A percentile compares a stretch with the other conserved stretches of the same genome.
phyloP scores from a whole-genome alignment of 257 asterid species.

The Apocynum venetum region DNA sequence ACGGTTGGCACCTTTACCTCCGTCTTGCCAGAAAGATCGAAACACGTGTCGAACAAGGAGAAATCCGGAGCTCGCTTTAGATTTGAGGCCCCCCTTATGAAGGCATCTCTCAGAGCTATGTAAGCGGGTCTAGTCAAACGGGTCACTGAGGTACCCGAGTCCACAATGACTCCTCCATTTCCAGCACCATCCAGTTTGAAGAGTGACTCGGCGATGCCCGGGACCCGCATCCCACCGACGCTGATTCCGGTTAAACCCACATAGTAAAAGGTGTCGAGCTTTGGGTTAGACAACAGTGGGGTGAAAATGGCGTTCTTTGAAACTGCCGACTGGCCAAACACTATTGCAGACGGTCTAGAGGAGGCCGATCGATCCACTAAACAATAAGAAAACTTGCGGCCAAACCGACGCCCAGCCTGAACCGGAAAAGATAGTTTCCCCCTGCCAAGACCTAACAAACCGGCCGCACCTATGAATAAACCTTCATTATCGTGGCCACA shows the following conservation, averaged over 20 bases:
- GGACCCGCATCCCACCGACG: slow-evolving; percentile 68
- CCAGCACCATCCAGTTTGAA: slow-evolving; percentile 59
- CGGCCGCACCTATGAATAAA: slow-evolving; percentile 79
- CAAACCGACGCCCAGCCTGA: slow-evolving; percentile 61
- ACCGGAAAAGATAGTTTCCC: slow-evolving; percentile 68
- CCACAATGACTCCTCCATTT: slow-evolving; percentile 75
- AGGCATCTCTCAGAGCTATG: slow-evolving; percentile 61
- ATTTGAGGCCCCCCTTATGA: slow-evolving; percentile 44
- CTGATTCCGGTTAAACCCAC: slow-evolving; percentile 64
- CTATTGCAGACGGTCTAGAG: slow-evolving; percentile 49
- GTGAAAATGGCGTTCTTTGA: slow-evolving; percentile 59
- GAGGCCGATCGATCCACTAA: slow-evolving; percentile 71
- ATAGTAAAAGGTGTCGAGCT: slow-evolving; percentile 76
- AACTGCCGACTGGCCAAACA: slow-evolving; percentile 67
- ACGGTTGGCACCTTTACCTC: slow-evolving; percentile 87
- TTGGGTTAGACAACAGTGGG: slow-evolving; percentile 55
- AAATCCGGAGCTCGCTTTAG: slow-evolving; percentile 45
- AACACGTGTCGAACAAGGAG: slow-evolving; percentile 81
- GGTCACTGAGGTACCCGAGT: slow-evolving; percentile 88
- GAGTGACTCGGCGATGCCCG: slow-evolving; percentile 39
- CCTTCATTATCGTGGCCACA: slow-evolving; percentile 95
- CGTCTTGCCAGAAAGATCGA: slow-evolving; percentile 69
- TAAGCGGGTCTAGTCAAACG: slow-evolving; percentile 74
- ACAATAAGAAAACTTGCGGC: slow-evolving; percentile 69
- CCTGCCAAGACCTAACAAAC: slow-evolving; percentile 79